Evolutionary conservation across 2,329 filamentous ascomycete species (phyloP), one percentile per base, ranked within the genome.

Genomic region (Apiospora malaysiana): DNA sequence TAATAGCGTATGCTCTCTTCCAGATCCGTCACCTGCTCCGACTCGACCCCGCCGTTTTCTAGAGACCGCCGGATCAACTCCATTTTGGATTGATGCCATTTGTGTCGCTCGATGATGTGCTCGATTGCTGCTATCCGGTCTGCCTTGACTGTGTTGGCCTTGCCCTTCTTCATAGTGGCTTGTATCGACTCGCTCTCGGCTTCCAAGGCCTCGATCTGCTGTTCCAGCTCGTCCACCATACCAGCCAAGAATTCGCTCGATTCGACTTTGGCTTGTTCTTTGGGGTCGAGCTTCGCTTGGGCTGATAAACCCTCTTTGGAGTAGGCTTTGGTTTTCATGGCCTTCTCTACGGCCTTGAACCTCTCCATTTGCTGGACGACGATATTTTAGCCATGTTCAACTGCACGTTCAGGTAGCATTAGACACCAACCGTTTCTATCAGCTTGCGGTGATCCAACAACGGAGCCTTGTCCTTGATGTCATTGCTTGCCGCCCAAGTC

Each of bases 241-340:
- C 85, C 89, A 73, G 91, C 91, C 65, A 99, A 85, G 83, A 98
- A 98, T 71, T 97, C 92, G 84, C 92, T 90, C 42, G 93, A 88
- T 77, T 98, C 95, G 73, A 93, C 87, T 84, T 97, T 97, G 81
- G 97, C 95, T 82, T 97, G 94, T 82, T 98, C 96, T 81, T 95
- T 97, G n/a, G 96, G 96, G 84, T 99, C 96, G 74, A 98, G 88
- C 83, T 97, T 97, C 68, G 94, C 92, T 37, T 94, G 94, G 69
- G 95, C 93, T 74, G 94, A 96, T 75, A 99, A 85, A 63, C 96
- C 96, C 83, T 98, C 96, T 86, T 99, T 98, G 73, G 96, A 98
- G 84, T 97, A 99, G 73, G 96, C 96, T 83, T 99, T 99, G 71
- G 96, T 99, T 87, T 99, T 99, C 96, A 99, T 98, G 79, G 97